Base-by-base conservation (phyloP, 2,329 filamentous ascomycete species). In the Claviceps sp. region DNA sequence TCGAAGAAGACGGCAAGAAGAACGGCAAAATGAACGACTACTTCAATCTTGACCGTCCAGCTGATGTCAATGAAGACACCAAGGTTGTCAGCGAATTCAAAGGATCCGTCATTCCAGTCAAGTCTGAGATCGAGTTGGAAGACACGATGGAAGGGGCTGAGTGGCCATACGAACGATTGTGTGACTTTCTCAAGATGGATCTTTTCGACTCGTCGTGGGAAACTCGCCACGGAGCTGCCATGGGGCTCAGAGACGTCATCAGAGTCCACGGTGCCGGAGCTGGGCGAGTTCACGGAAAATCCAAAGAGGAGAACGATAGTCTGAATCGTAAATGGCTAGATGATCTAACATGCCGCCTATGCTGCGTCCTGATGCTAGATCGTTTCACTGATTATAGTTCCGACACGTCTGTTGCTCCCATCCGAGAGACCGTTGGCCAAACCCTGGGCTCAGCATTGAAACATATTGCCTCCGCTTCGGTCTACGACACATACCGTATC, bases 41-140 rank as follows among this genome's bases (percentile, higher is more conserved):
- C 66, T 96, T 98, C 68, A 94, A 82, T 34, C 76, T 96, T 16
- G 91, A 96, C 18, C 81, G 88, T 49, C 81, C 81, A 18, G 73
- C 79, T 37, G 84, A 86, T 44, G 77, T 85, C 3, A 90, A 97
- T 55, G 93, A 98, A 63, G 88, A 95, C 47, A 82, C 83, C 5
- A 96, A 96, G 64, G 82, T 98, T 16, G 86, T 97, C 26, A 88
- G 89, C 45, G 93, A 98, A 63, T 97, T 95, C 73, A 97, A 97
- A 65, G 94, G 93, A 3, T 78, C 84, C 1, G 71, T 82, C 3
- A 72, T 88, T 9, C 81, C 86, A 2, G 88, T 95, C 63, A 93
- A 95, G 65, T 88, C 91, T 0, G 81, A 93, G 52, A 78, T 97
- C 53, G 83, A 95, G 64, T 76, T 82, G 2, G 87, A 94, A 53